A percentile compares a stretch with the other conserved stretches of the same genome.
Conservation (phyloP, 1,284 basidiomycete species). For the Taiwanofungus camphoratus region DNA sequence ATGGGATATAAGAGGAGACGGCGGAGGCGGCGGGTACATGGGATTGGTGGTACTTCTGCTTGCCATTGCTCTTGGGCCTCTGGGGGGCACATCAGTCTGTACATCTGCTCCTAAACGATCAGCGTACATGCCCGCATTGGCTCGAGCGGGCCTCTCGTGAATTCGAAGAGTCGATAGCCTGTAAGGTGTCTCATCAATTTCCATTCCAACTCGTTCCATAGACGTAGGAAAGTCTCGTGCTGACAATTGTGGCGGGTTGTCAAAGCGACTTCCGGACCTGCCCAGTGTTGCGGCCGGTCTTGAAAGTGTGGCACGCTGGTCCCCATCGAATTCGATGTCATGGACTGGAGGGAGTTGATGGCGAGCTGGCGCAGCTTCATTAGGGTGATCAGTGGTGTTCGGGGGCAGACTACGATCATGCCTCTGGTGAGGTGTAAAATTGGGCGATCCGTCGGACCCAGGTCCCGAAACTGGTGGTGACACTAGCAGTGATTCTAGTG, state of each 20-base stretch:
- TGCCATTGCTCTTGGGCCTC: constrained; percentile 36
- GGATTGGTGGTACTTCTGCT: constrained; percentile 9
- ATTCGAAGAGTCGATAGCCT: constrained; percentile 8
- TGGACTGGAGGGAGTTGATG: constrained; percentile 13
- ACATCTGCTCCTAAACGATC: constrained; percentile 26
- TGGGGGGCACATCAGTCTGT: constrained; percentile 23
- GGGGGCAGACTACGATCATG: constrained; percentile 4
- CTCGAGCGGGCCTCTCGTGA: constrained; percentile 10
- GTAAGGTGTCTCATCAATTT: constrained; percentile 20
- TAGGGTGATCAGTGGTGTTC: constrained; percentile 6
- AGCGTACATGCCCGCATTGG: constrained; percentile 18
- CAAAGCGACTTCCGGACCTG: constrained; percentile 14
- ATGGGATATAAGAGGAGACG: constrained; percentile 4
- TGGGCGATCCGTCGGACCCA: constrained; percentile 1
- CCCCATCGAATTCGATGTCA: constrained; percentile 10
- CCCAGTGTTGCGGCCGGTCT: constrained; percentile 5
- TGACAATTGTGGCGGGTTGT: constrained; percentile 6
- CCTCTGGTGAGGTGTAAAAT: neutral
- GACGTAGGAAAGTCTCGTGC: constrained; percentile 5
- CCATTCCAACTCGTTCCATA: constrained; percentile 22
- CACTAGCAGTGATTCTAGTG: constrained; percentile 3
- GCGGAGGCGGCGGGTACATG: constrained; percentile 4
- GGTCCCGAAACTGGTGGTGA: neutral
- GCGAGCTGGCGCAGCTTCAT: constrained; percentile 16
- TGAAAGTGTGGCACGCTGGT: constrained; percentile 3